A percentile compares a stretch with the other conserved stretches of the same genome.
Evolutionary conservation across 192 early-diverging fungal species (phyloP).

Genomic region (Coemansia sp.): DNA sequence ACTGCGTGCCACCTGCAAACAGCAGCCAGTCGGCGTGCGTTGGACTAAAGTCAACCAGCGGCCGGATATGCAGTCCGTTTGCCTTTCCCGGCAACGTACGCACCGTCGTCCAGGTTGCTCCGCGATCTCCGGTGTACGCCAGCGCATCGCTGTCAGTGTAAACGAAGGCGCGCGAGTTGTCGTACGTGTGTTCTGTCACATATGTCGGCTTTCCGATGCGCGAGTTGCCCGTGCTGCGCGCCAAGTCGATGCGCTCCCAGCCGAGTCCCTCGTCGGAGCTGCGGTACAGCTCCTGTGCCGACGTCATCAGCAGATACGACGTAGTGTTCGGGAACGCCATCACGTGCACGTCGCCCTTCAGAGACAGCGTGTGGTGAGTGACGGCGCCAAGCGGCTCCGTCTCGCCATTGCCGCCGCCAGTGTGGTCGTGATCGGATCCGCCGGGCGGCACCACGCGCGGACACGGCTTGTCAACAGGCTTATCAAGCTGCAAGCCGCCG

Average conservation of each 20-base stretch:
- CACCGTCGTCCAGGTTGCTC: constrained; percentile 55
- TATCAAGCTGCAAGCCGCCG: constrained; percentile 56
- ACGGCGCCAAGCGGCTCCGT: constrained; percentile 9
- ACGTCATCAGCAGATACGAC: constrained; percentile 61
- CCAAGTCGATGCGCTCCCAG: constrained; percentile 61
- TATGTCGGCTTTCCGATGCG: constrained; percentile 43
- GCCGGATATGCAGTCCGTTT: constrained; percentile 65
- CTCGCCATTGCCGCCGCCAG: constrained; percentile 8
- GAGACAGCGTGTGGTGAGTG: constrained; percentile 35
- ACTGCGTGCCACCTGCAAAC: constrained; percentile 66
- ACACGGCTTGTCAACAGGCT: constrained; percentile 59
- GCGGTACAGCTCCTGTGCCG: constrained; percentile 63
- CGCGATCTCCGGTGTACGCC: constrained; percentile 61
- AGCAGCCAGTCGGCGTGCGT: constrained; percentile 83
- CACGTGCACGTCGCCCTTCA: constrained; percentile 57
- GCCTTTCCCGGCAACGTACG: constrained; percentile 58
- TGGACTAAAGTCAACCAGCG: constrained; percentile 87
- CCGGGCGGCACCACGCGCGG: constrained; percentile 41
- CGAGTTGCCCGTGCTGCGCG: constrained; percentile 30
- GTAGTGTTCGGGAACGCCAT: constrained; percentile 71
- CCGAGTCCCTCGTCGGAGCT: constrained; percentile 72
- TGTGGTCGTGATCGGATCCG: constrained; percentile 16
- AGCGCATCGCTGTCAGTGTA: constrained; percentile 57
- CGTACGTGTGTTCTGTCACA: constrained; percentile 72
- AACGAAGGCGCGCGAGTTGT: constrained; percentile 65